phyloP scores from a whole-genome alignment of 2,329 filamentous ascomycete genomes.

The Cladophialophora yegresii region DNA sequence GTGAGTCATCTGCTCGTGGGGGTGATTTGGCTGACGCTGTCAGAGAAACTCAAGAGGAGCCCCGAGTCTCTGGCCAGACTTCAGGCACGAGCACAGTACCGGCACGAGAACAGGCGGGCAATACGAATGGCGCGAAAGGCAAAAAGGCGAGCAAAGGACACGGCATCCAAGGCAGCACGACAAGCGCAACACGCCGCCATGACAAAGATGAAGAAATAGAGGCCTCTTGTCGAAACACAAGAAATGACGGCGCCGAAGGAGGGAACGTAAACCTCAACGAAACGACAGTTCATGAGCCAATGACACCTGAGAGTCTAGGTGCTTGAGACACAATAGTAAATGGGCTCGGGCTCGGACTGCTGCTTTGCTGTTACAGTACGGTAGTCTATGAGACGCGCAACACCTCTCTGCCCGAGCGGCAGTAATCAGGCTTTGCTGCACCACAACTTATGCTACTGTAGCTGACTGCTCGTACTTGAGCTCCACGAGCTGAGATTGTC shows the following conservation, averaged over 20 bases:
- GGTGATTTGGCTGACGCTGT: neutral
- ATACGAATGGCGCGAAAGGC: neutral
- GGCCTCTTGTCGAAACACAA: neutral
- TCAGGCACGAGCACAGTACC: neutral
- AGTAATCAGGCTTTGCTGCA: neutral
- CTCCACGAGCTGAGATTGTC: neutral
- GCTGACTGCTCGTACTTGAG: neutral
- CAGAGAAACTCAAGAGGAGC: neutral
- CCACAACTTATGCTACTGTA: neutral
- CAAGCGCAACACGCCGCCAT: neutral
- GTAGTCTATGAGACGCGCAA: neutral
- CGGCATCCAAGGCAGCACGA: neutral
- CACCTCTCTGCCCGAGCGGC: neutral
- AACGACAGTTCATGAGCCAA: neutral
- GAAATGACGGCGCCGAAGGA: neutral
- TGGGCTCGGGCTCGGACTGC: neutral
- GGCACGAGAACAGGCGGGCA: neutral
- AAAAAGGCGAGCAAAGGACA: neutral
- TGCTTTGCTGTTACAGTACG: neutral
- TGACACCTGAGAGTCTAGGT: neutral
- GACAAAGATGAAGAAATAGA: neutral
- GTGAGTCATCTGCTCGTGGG: conserved; percentile 23
- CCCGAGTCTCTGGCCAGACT: neutral
- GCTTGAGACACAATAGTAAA: neutral
- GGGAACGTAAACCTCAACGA: neutral